Conservation (phyloP, 768 basidiomycete species). For the Suillus tomentosus region DNA sequence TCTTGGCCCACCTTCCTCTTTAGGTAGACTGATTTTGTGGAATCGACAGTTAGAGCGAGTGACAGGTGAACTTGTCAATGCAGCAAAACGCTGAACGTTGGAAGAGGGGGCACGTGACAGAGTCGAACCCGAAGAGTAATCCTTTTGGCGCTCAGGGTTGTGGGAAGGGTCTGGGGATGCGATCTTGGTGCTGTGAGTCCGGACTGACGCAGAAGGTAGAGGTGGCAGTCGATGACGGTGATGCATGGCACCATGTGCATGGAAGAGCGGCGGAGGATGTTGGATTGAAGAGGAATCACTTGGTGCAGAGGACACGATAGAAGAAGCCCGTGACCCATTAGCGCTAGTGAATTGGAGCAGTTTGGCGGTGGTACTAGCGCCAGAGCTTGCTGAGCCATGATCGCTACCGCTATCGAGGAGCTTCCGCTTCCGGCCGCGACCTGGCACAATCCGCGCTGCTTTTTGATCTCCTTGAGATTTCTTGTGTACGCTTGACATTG, state of each 20-base stretch:
- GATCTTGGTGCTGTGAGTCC: constrained; percentile 1
- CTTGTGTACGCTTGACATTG: constrained; percentile 19
- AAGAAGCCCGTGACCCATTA: constrained; percentile 42
- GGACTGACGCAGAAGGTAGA: constrained; percentile 14
- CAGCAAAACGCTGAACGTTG: constrained; percentile 11
- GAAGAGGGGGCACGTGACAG: background rate
- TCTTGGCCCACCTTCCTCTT: constrained; percentile 51
- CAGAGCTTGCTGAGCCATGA: constrained; percentile 37
- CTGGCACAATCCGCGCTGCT: constrained; percentile 39
- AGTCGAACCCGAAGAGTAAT: background rate
- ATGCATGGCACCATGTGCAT: constrained; percentile 27
- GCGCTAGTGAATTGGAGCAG: constrained; percentile 36
- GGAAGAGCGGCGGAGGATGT: constrained; percentile 23
- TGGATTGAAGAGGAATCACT: constrained; percentile 27
- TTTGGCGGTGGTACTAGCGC: constrained; percentile 40
- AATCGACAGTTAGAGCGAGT: constrained; percentile 73
- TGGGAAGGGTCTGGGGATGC: constrained; percentile 15
- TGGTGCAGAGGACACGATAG: constrained; percentile 43
- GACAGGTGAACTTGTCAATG: constrained; percentile 46
- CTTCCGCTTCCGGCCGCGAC: constrained; percentile 8
- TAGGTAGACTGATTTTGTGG: constrained; percentile 65
- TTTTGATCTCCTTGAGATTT: constrained; percentile 18
- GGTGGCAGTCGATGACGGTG: constrained; percentile 26
- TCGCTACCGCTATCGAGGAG: constrained; percentile 21
- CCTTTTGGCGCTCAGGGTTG: background rate